Evolutionary conservation across 2,329 filamentous ascomycete genomes (phyloP), one percentile per base, ranked within the genome.

Genomic region (Claviceps spartinae): DNA sequence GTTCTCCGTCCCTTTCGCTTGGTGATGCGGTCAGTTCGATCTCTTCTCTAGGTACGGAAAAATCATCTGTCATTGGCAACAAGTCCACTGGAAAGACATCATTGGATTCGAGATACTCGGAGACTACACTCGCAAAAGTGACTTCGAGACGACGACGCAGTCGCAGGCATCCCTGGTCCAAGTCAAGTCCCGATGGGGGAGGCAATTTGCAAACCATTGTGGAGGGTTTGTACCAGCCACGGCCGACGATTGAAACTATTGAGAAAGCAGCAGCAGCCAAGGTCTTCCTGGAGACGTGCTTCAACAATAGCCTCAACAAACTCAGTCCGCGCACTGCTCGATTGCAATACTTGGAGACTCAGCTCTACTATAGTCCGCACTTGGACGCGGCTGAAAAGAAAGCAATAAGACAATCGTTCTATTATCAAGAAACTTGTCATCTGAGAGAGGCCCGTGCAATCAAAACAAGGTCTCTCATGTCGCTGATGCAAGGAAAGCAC

Each of bases 241-340:
- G 58, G 37, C 68, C 69, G 4, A 69, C 69, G 0, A 62, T 70
- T 11, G 45, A 60, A 26, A 95, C 89, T 0, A 83, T 88, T 0
- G 91, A 97, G 68, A 81, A 78, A 54, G 79, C 83, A 2, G 82
- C 88, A 0, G 84, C 87, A 0, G 85, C 88, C 44, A 96, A 95
- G 65, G 80, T 94, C 20, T 94, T 82, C 60, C 76, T 97, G 9
- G 93, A 97, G 65, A 88, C 82, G 0, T 80, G 90, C 60, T 96
- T 86, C 70, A 84, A 90, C 59, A 72, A 81, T n/a, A 65, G 88
- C 7, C 71, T 88, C 2, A 72, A 72, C 26, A 70, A 71, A 2
- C 69, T 73, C 1, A 58, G 62, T 9, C 47, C 60, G 9, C 63
- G 69, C 4, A 57, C 52, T n/a, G 50, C 59, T 42, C 63, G 68